These are phyloP conservation scores for Delphinella strobiligena DNA, from an alignment of 2,329 filamentous ascomycete species.

Conservation along the genomic window DNA sequence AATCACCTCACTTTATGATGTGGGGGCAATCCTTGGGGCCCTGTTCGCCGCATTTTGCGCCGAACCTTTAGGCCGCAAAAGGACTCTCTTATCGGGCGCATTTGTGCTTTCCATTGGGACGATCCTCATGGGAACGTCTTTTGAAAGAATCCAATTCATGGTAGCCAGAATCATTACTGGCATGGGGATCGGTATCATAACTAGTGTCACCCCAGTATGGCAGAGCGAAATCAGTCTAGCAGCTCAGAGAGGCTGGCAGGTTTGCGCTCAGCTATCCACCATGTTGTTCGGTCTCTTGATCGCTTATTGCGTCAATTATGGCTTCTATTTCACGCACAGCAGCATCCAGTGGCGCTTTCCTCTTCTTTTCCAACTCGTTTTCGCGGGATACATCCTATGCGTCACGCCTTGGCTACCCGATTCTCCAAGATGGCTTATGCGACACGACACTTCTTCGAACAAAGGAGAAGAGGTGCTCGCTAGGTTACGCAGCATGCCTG, in stretches of 20 bases:
- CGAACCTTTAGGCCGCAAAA: neutral
- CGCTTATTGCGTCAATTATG: conserved; percentile 16
- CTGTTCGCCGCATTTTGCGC: neutral
- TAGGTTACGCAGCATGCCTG: neutral
- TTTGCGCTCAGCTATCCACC: conserved; percentile 17
- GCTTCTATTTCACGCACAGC: conserved; percentile 19
- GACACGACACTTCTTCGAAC: neutral
- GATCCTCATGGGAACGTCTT: neutral
- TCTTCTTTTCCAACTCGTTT: conserved; percentile 32
- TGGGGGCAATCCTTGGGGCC: neutral
- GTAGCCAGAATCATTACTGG: neutral
- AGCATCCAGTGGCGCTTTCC: conserved; percentile 37
- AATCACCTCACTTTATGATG: neutral
- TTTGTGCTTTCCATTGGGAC: neutral
- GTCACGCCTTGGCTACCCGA: conserved; percentile 8
- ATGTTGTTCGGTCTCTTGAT: conserved; percentile 17
- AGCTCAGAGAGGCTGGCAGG: conserved; percentile 18
- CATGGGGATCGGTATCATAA: conserved; percentile 8
- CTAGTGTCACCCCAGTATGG: conserved; percentile 19
- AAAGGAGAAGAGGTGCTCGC: neutral
- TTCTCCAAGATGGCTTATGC: neutral
- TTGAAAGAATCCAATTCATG: neutral
- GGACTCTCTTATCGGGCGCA: neutral
- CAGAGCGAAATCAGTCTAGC: conserved; percentile 18
- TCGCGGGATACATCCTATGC: conserved; percentile 23